Evolutionary conservation across 2,329 filamentous ascomycete species (phyloP), one percentile per base, ranked within the genome.

Genomic region (Sphaerulina populicola): DNA sequence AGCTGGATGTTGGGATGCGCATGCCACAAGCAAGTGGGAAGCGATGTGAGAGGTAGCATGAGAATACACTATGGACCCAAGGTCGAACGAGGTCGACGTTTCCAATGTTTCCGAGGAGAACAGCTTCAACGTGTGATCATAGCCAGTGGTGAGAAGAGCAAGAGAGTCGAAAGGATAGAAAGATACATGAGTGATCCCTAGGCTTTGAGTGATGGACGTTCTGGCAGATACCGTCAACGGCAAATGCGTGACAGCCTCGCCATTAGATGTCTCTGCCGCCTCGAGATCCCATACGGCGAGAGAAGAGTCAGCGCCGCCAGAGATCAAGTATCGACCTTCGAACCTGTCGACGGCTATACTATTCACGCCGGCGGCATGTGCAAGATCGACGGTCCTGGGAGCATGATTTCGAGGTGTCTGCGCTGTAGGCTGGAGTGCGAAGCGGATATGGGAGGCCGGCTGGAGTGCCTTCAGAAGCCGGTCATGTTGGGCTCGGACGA

Each of bases 201-300:
- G 82, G 55, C 77, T 83, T 61, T 88, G 83, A 21, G 68, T 67
- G 49, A 71, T 61, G 38, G 66, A 63, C 7, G 68, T 67, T 43
- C 63, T 66, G 31, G 52, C 47, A 5, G 47, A 49, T n/a, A 54
- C 44, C 2, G 47, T 53, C 37, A 60, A 44, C 18, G 57, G 57
- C n/a, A 51, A 10, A 41, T 56, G 51, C n/a, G 36, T 47, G 23
- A 42, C 23, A n/a, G 43, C 18, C 15, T 41, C 36, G 15, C 47
- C 53, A 6, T 44, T 36, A 47, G 45, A 27, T 10, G 40, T 11
- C 4, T 47, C 44, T 21, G 74, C 72, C 44, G 77, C 72, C 62
- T 94, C 86, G 6, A 96, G 77, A 69, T 96, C 84, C 90, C 90
- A 96, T 41, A 96, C 71, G 59, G 83, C 86, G 63, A 96, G 81